Evolutionary conservation across 176 grass and related monocot genomes (phyloP).

Genomic region (Ananas comosus): DNA sequence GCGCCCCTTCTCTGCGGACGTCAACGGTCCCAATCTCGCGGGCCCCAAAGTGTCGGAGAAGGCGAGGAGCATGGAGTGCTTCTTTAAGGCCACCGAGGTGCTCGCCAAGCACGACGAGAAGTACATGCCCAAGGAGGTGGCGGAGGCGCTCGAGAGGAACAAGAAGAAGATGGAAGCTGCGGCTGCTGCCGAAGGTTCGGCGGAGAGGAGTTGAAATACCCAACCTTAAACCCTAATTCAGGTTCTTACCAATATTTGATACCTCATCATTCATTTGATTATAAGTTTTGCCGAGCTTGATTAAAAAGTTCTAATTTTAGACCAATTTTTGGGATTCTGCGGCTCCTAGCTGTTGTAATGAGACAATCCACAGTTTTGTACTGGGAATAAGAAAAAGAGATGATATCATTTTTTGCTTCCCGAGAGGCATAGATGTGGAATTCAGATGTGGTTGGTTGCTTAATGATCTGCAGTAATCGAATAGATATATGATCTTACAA

Average conservation of each 20-base stretch:
- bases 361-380: background rate
- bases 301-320: conserved; percentile 9
- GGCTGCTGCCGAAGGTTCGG: background rate
- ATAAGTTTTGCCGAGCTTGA: background rate
- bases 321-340: conserved; percentile 15
- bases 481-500: background rate
- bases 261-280: background rate
- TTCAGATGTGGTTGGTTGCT: background rate
- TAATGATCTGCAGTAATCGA: background rate
- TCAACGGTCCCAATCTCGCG: conserved; percentile 9
- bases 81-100: conserved; percentile 69
- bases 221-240: background rate
- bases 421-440: background rate
- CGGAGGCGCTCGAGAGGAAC: conserved; percentile 83
- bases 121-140: conserved; percentile 99
- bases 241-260: background rate
- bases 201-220: too few species aligned
- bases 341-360: background rate
- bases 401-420: background rate
- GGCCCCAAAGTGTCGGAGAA: conserved; percentile 53
- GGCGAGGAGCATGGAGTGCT: conserved; percentile 50
- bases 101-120: conserved; percentile 99
- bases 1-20: conserved; percentile 42
- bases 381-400: background rate
- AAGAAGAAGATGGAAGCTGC: conserved; percentile 63